Evolutionary conservation across 139 green algal genomes (phyloP), one percentile per base, ranked within the genome.

Genomic region (Pycnococcus provasolii): DNA sequence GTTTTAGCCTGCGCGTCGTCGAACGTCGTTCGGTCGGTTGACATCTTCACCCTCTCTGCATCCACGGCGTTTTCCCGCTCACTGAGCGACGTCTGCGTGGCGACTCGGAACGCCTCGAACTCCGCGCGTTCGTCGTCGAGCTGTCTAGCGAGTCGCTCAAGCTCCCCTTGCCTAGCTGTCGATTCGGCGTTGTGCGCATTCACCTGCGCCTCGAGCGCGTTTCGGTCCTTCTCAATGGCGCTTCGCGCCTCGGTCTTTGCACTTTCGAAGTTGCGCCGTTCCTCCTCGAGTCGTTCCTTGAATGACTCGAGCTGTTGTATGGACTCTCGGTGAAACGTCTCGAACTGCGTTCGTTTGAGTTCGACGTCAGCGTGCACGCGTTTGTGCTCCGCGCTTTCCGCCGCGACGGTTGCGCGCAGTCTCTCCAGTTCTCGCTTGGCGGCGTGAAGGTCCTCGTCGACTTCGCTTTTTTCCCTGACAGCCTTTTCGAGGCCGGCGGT

Each of bases 101-200:
- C 9, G 7, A 42, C 45, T 11, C 37, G 43, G 43, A 59, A 58
- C 13, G n/a, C 41, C 62, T 68, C 62, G 43, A 68, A 68, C 43
- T 68, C 62, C n/a, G 43, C 48, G 43, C 62, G 46, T 46, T 68
- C 62, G 45, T 68, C 62, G 43, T 68, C 62, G 43, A 68, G 62
- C 62, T 68, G 43, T 15, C 39, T 5, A 6, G 62, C 62, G 7
- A 68, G 42, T 13, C 5, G 6, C n/a, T 42, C 5, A n/a, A 15
- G 54, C 0, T 61, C 45, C 26, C 26, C 26, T 26, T 26, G 26
- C 26, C 26, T 26, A 26, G 26, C 26, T 26, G 26, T 26, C 26
- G 26, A 26, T 26, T 26, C 26, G 9, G 46, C 45, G 45, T 68
- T 46, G 42, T 48, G 44, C 45, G 43, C 62, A 9, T 60, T 42